phyloP scores from a whole-genome alignment of 208 protist species.

The Strigomonas galati region DNA sequence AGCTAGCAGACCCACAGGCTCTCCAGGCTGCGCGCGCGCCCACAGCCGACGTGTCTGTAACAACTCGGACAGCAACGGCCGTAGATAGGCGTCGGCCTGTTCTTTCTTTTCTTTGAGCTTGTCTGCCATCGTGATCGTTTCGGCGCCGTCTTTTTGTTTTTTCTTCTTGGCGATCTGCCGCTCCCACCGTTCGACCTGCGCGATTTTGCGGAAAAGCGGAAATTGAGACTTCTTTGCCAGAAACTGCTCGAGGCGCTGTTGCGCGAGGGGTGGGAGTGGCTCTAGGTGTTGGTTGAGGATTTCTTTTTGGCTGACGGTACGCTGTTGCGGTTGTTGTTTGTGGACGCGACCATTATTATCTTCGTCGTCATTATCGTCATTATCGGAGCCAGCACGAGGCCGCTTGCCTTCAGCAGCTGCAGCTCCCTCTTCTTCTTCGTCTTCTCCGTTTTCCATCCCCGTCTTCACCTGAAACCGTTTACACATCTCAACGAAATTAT shows the following conservation, averaged over 20 bases:
- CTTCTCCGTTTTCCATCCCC: conserved; percentile 26
- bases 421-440: not conserved
- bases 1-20: conserved; percentile 97
- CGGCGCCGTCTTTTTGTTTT: not conserved
- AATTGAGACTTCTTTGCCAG: conserved; percentile 58
- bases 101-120: conserved; percentile 62
- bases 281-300: conserved; percentile 14
- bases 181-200: conserved; percentile 74
- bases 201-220: conserved; percentile 68
- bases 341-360: too few relatives aligned
- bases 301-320: conserved; percentile 29
- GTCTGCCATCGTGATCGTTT: conserved; percentile 18
- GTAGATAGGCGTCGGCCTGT: conserved; percentile 59
- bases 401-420: not conserved
- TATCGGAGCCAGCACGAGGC: not conserved
- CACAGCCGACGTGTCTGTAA: conserved; percentile 49
- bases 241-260: conserved; percentile 39
- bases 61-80: conserved; percentile 49
- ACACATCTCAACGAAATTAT: conserved; percentile 69
- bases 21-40: conserved; percentile 90
- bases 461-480: conserved; percentile 56
- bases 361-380: conserved; percentile 20
- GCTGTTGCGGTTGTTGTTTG: too few relatives aligned
- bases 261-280: conserved; percentile 53
- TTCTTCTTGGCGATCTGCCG: conserved; percentile 21